Conservation (phyloP, 2,329 filamentous ascomycete genomes). For the Aspergillus oerlinghausenensis region DNA sequence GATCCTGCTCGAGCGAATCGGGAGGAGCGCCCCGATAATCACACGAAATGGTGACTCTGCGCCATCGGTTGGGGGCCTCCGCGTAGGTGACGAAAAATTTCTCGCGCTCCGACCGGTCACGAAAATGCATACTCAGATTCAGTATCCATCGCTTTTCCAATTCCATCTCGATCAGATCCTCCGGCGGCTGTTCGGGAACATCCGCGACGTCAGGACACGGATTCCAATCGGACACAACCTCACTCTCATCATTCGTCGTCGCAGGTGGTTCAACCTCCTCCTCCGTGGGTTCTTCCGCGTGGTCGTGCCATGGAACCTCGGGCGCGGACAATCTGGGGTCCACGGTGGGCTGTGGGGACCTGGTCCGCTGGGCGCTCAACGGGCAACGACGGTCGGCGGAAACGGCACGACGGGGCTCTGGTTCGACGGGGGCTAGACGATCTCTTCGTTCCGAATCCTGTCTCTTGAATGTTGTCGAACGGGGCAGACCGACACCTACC, state of each 20-base stretch:
- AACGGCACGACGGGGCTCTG: constrained; percentile 61
- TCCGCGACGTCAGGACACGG: constrained; percentile 21
- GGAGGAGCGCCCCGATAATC: constrained; percentile 80
- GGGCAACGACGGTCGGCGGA: constrained; percentile 51
- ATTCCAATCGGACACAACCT: constrained; percentile 26
- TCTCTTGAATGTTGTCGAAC: constrained; percentile 73
- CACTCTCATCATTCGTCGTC: constrained; percentile 26
- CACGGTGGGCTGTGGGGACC: constrained; percentile 37
- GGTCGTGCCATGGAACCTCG: constrained; percentile 36
- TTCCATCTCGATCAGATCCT: constrained; percentile 63
- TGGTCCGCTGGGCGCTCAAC: constrained; percentile 42
- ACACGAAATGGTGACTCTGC: constrained; percentile 84
- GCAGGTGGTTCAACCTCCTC: constrained; percentile 19
- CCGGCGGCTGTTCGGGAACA: constrained; percentile 23
- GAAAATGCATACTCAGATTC: constrained; percentile 97
- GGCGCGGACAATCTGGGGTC: constrained; percentile 38
- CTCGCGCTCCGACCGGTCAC: constrained; percentile 85
- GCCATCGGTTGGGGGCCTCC: constrained; percentile 72
- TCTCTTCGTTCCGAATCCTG: constrained; percentile 77
- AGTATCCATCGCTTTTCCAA: constrained; percentile 89
- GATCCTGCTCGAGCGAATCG: constrained; percentile 79
- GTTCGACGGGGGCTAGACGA: constrained; percentile 63
- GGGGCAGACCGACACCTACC: constrained; percentile 73
- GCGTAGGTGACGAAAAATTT: constrained; percentile 98
- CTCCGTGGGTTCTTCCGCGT: constrained; percentile 28